Percentiles rank a stretch among this genome's conserved stretches.
Conservation (phyloP, 2,329 filamentous ascomycete species). For the Fusarium sulawesiense region DNA sequence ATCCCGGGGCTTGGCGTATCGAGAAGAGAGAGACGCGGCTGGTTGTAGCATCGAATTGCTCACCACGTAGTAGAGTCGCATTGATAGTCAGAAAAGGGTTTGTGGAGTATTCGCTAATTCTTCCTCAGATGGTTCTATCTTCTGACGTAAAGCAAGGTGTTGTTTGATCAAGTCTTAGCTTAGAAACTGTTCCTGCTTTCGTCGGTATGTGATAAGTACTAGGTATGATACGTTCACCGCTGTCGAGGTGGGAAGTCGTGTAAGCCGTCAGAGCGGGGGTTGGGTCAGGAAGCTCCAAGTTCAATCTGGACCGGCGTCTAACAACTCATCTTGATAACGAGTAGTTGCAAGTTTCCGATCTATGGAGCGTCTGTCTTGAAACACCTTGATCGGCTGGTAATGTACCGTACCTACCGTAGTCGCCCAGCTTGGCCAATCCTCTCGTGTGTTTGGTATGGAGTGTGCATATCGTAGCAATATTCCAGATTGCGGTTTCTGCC, state of each 20-base stretch:
- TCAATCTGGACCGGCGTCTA: conserved; percentile 17
- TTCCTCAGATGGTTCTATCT: not conserved
- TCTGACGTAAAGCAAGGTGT: conserved; percentile 19
- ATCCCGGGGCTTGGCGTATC: not conserved
- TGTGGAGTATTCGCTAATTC: not conserved
- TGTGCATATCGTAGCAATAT: conserved; percentile 31
- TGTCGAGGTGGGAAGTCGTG: conserved; percentile 19
- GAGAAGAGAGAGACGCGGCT: not conserved
- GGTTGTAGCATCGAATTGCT: not conserved
- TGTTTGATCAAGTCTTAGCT: not conserved
- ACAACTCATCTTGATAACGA: conserved; percentile 26
- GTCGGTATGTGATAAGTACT: not conserved
- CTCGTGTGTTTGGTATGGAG: conserved; percentile 16
- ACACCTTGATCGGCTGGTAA: conserved; percentile 5
- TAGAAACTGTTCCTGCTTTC: not conserved
- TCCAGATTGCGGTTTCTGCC: not conserved
- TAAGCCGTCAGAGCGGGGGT: conserved; percentile 9
- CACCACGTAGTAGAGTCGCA: not conserved
- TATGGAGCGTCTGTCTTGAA: conserved; percentile 26
- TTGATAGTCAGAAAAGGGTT: not conserved
- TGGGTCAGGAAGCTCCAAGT: conserved; percentile 9
- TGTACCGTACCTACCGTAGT: conserved; percentile 12
- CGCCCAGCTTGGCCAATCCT: conserved; percentile 8
- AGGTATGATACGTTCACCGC: conserved; percentile 39
- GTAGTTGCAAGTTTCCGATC: conserved; percentile 27